These are phyloP conservation scores for Phytophthora vignae DNA, from an alignment of 352 stramenopile species.

Conservation along the genomic window DNA sequence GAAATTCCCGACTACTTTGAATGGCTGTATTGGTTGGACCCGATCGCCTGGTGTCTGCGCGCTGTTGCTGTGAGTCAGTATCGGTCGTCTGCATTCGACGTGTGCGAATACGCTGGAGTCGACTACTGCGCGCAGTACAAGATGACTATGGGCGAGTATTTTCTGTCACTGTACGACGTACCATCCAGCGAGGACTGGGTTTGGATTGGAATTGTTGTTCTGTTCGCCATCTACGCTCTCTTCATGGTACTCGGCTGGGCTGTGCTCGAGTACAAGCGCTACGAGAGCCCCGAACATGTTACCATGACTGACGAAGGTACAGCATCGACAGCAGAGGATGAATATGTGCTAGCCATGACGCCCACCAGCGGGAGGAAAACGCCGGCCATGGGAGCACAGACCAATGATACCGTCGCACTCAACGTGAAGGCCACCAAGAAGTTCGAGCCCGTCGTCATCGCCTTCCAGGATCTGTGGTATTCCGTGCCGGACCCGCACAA, in stretches of 20 bases:
- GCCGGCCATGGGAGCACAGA: neutral
- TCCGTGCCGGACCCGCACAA: constrained; percentile 41
- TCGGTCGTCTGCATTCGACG: constrained; percentile 35
- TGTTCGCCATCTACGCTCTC: constrained; percentile 45
- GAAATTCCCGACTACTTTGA: no score
- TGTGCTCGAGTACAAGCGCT: constrained; percentile 40
- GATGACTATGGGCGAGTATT: constrained; percentile 49
- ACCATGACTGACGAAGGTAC: constrained; percentile 4
- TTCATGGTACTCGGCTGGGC: constrained; percentile 45
- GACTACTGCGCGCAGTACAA: constrained; percentile 53
- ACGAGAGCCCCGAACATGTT: constrained; percentile 24
- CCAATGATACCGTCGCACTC: constrained; percentile 8
- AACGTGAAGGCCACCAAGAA: constrained; percentile 12
- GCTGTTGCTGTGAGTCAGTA: constrained; percentile 67
- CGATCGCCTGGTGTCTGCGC: constrained; percentile 66
- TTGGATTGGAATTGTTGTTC: constrained; percentile 53
- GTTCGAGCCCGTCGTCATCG: constrained; percentile 37
- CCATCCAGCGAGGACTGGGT: constrained; percentile 53
- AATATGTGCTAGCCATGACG: constrained; percentile 22
- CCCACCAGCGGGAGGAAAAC: constrained; percentile 20
- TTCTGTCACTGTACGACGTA: constrained; percentile 59
- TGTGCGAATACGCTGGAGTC: constrained; percentile 47
- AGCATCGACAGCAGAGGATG: constrained; percentile 9
- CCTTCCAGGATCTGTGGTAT: constrained; percentile 51
- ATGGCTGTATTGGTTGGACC: no score